These are phyloP conservation scores for Cladophialophora immunda DNA, from an alignment of 2,329 filamentous ascomycete genomes.

Conservation along the genomic window DNA sequence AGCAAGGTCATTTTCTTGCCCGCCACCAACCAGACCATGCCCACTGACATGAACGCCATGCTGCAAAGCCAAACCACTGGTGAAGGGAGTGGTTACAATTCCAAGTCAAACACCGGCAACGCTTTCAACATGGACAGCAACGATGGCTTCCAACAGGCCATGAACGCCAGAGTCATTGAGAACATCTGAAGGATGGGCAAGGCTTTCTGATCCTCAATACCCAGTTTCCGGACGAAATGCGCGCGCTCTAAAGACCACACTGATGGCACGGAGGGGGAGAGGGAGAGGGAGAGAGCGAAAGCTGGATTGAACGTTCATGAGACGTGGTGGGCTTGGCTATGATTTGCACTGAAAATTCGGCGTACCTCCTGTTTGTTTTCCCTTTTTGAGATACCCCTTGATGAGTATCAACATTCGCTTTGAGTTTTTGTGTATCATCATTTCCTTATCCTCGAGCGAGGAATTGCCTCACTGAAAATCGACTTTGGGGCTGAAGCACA, in stretches of 20 bases:
- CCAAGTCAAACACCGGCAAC: constrained; percentile 50
- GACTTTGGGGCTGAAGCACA: neutral
- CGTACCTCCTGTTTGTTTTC: constrained; percentile 22
- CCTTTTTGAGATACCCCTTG: constrained; percentile 33
- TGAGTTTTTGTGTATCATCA: constrained; percentile 30
- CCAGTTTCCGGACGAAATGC: neutral
- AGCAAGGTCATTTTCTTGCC: constrained; percentile 87
- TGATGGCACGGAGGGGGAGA: neutral
- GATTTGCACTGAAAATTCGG: constrained; percentile 11
- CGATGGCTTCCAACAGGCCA: constrained; percentile 78
- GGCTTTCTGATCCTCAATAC: neutral
- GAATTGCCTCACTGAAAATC: neutral
- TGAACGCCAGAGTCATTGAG: constrained; percentile 84
- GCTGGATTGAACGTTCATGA: neutral
- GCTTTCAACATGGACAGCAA: constrained; percentile 48
- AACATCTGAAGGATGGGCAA: constrained; percentile 70
- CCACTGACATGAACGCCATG: constrained; percentile 58
- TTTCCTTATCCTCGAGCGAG: neutral
- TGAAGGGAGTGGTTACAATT: constrained; percentile 57
- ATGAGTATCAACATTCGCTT: constrained; percentile 36
- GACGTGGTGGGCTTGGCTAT: neutral
- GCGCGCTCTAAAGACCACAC: neutral
- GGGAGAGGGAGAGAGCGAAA: neutral
- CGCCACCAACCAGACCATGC: constrained; percentile 67
- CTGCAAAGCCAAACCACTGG: constrained; percentile 54